Conservation (phyloP, 805 yeast species). For the Pichia nanzhaoensis region DNA sequence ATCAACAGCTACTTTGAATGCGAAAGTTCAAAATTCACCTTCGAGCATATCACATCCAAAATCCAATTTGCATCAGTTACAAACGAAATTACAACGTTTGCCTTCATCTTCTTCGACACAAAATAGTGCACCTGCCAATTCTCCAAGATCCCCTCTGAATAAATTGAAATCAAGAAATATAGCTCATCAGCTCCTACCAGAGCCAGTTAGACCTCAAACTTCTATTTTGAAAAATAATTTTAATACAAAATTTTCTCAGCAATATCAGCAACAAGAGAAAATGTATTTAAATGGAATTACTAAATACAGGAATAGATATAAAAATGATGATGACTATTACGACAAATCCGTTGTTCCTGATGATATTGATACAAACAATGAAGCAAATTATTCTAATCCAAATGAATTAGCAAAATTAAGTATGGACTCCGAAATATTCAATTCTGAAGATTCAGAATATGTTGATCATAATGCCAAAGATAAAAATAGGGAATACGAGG, state of each 20-base stretch:
- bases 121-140: neutral
- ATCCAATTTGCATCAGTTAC: constrained; percentile 3
- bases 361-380: constrained; percentile 28
- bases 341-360: constrained; percentile 39
- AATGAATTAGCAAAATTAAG: constrained; percentile 18
- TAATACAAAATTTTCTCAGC: constrained; percentile 30
- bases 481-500: constrained; percentile 23
- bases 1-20: constrained; percentile 3
- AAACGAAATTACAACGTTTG: constrained; percentile 5
- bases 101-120: neutral
- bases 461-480: constrained; percentile 12
- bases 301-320: constrained; percentile 27
- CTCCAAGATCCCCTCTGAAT: constrained; percentile 10
- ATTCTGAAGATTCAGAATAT: constrained; percentile 5
- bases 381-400: constrained; percentile 18
- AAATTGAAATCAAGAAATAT: constrained; percentile 5
- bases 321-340: constrained; percentile 44
- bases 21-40: neutral
- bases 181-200: constrained; percentile 6
- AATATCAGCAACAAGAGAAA: constrained; percentile 48
- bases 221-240: constrained; percentile 28
- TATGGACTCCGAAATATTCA: constrained; percentile 11
- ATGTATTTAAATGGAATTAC: constrained; percentile 42
- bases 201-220: constrained; percentile 23
- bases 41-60: neutral